phyloP scores from a whole-genome alignment of 495 filamentous ascomycete species.

The Aspergillus coremiiformis region DNA sequence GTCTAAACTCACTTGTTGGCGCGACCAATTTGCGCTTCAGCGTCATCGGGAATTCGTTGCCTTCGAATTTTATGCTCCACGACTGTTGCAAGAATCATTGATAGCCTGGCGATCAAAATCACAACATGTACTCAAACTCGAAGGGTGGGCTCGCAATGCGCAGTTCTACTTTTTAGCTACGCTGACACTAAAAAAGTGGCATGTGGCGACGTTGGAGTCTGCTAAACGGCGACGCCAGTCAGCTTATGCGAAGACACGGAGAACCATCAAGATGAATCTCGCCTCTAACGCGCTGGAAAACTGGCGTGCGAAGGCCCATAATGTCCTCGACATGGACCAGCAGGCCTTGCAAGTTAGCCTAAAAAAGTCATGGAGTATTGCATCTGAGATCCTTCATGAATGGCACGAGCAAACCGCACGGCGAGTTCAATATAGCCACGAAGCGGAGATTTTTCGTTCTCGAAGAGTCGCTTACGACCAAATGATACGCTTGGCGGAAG shows the following conservation, averaged over 20 bases:
- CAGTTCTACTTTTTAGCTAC: conserved; percentile 53
- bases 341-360: conserved; percentile 37
- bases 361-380: conserved; percentile 29
- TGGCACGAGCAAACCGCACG: conserved; percentile 40
- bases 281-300: conserved; percentile 35
- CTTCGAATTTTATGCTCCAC: conserved; percentile 46
- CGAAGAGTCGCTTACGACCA: conserved; percentile 38
- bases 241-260: conserved; percentile 51
- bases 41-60: conserved; percentile 44
- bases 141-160: conserved; percentile 48
- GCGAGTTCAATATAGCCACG: conserved; percentile 30
- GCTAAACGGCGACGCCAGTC: conserved; percentile 49
- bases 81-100: conserved; percentile 42
- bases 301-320: conserved; percentile 41
- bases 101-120: conserved; percentile 40
- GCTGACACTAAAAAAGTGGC: conserved; percentile 49
- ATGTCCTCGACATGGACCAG: conserved; percentile 33
- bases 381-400: conserved; percentile 32
- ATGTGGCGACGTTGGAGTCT: conserved; percentile 40
- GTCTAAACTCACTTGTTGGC: conserved; percentile 39
- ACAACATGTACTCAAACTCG: conserved; percentile 41
- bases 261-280: conserved; percentile 51
- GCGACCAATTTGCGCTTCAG: conserved; percentile 32
- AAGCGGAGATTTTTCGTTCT: conserved; percentile 37
- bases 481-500: conserved; percentile 41